Conservation (phyloP, 306 rosid species). For the Arachis hypogaea region DNA sequence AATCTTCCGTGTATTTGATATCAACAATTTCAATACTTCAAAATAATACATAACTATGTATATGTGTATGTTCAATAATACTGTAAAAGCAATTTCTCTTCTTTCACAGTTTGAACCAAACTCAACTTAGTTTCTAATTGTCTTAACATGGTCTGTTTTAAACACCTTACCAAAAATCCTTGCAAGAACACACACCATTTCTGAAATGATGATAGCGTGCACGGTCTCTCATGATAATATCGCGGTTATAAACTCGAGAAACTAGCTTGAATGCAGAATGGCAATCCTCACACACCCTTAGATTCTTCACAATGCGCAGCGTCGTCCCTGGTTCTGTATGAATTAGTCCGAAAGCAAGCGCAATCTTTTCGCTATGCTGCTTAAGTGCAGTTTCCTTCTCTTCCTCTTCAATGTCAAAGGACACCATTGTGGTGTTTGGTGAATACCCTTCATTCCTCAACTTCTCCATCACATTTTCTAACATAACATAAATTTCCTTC, state of each 20-base stretch:
- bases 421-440: conserved; percentile 53
- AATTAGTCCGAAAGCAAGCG: conserved; percentile 65
- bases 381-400: conserved; percentile 61
- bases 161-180: conserved; percentile 62
- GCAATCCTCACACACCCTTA: conserved; percentile 72
- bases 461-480: conserved; percentile 49
- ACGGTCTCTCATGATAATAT: conserved; percentile 61
- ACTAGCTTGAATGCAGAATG: conserved; percentile 60
- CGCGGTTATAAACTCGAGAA: conserved; percentile 49
- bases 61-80: too few relatives aligned
- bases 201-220: conserved; percentile 64
- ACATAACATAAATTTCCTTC: conserved; percentile 50
- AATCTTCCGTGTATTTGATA: too few relatives aligned
- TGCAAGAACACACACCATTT: conserved; percentile 62
- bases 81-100: background rate
- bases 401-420: conserved; percentile 60
- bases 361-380: conserved; percentile 65
- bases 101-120: conserved; percentile 3
- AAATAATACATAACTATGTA: too few relatives aligned
- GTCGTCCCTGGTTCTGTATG: conserved; percentile 57
- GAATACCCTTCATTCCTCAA: conserved; percentile 54
- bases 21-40: too few relatives aligned
- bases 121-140: background rate
- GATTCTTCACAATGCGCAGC: conserved; percentile 56
- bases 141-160: background rate